Evolutionary conservation across 371 early-diverging fungal genomes (phyloP).

Genomic region (Parasitella parasitica): DNA sequence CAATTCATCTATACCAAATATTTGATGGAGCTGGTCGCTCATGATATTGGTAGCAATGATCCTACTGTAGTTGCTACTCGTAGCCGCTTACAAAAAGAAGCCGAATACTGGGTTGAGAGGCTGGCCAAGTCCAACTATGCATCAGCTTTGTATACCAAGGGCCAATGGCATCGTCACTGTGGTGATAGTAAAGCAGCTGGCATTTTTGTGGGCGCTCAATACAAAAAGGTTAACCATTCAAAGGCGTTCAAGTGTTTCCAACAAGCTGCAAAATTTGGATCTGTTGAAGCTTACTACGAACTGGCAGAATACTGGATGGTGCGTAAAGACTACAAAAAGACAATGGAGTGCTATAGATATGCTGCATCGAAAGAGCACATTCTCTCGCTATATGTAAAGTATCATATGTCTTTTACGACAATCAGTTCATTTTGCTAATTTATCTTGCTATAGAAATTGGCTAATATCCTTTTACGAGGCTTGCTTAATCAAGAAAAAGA

Average conservation of each 20-base stretch:
- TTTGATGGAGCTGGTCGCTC: slow-evolving; percentile 46
- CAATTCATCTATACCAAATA: slow-evolving; percentile 71
- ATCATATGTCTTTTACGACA: too few relatives aligned
- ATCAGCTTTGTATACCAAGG: slow-evolving; percentile 68
- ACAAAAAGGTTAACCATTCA: slow-evolving; percentile 13
- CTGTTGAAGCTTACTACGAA: slow-evolving; percentile 36
- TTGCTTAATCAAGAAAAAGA: slow-evolving; percentile 29
- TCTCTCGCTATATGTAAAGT: slow-evolving; percentile 65
- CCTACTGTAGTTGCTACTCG: slow-evolving; percentile 3
- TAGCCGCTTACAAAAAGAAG: slow-evolving; percentile 45
- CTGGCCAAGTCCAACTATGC: slow-evolving; percentile 66
- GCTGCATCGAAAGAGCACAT: slow-evolving; percentile 73
- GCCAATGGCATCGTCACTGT: slow-evolving; percentile 62
- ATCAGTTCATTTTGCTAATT: neutral
- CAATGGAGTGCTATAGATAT: slow-evolving; percentile 73
- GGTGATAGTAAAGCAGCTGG: slow-evolving; percentile 23
- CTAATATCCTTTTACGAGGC: slow-evolving; percentile 32
- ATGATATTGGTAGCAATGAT: neutral
- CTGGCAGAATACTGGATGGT: slow-evolving; percentile 51
- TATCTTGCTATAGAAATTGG: slow-evolving; percentile 30
- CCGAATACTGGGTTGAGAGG: slow-evolving; percentile 68
- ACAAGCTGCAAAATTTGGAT: slow-evolving; percentile 33
- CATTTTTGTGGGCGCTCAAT: slow-evolving; percentile 28
- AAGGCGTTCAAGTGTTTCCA: slow-evolving; percentile 51
- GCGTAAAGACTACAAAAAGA: slow-evolving; percentile 60